Conservation (phyloP, 1,284 basidiomycete genomes). For the Spongiforma sp. region DNA sequence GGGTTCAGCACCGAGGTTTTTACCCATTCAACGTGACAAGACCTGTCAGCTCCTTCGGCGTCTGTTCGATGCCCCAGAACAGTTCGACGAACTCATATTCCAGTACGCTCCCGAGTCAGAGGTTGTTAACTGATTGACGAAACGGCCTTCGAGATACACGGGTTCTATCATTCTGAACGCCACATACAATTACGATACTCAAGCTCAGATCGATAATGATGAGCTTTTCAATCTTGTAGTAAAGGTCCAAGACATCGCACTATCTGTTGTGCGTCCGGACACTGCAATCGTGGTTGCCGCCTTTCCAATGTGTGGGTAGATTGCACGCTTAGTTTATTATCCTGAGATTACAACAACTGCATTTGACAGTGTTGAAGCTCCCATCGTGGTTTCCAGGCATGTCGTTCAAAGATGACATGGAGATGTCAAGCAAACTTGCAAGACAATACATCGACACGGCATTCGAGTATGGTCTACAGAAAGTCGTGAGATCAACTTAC, state of each 20-base stretch:
- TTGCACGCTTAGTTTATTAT: background rate
- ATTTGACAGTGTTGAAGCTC: background rate
- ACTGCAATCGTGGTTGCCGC: constrained; percentile 4
- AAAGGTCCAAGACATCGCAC: background rate
- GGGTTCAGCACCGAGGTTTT: constrained; percentile 20
- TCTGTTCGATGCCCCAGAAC: constrained; percentile 32
- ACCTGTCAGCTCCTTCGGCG: constrained; percentile 12
- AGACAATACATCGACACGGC: constrained; percentile 10
- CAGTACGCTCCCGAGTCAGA: constrained; percentile 2
- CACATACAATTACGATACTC: constrained; percentile 16
- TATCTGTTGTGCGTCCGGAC: constrained; percentile 7
- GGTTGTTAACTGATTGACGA: too few species aligned
- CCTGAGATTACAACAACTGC: too few species aligned
- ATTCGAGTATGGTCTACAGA: constrained; percentile 7
- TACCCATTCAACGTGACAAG: constrained; percentile 21
- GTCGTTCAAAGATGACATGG: constrained; percentile 14
- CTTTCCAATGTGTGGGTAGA: constrained; percentile 13
- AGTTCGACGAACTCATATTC: constrained; percentile 29
- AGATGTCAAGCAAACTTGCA: background rate
- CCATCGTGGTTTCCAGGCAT: constrained; percentile 23
- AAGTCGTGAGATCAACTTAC: background rate
- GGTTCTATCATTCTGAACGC: constrained; percentile 20
- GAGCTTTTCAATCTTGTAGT: constrained; percentile 5
- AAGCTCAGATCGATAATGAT: constrained; percentile 7
- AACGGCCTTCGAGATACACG: constrained; percentile 2